A percentile compares a stretch with the other conserved stretches of the same genome.
Evolutionary conservation across 1,139 yeast species (phyloP).

Genomic region (Cylindricascospora bacillispora): DNA sequence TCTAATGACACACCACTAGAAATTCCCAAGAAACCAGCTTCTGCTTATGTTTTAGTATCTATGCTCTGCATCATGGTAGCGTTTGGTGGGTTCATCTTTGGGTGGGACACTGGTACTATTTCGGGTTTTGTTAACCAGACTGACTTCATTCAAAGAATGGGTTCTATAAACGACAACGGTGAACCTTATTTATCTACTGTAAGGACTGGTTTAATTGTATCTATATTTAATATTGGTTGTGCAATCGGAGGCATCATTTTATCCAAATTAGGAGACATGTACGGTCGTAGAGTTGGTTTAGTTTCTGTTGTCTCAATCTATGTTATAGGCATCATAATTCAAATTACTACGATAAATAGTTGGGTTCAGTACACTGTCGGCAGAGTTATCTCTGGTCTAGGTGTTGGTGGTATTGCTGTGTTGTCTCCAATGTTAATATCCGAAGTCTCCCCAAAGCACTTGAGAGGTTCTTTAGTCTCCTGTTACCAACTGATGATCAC

Average conservation of each 20-base stretch:
- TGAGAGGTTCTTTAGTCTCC: constrained; percentile 54
- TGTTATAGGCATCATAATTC: constrained; percentile 47
- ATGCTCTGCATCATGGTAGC: constrained; percentile 37
- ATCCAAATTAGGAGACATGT: constrained; percentile 39
- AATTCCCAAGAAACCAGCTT: constrained; percentile 34
- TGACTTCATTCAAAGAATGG: constrained; percentile 40
- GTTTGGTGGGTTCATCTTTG: constrained; percentile 59
- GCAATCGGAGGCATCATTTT: constrained; percentile 47
- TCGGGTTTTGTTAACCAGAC: constrained; percentile 66
- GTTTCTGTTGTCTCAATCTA: constrained; percentile 41
- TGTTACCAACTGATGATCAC: constrained; percentile 53
- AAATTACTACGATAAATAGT: constrained; percentile 34
- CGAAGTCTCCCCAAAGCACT: constrained; percentile 51
- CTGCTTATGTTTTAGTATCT: constrained; percentile 35
- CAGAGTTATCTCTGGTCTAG: constrained; percentile 48
- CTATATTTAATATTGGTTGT: constrained; percentile 56
- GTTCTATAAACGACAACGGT: constrained; percentile 35
- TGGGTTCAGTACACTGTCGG: constrained; percentile 45
- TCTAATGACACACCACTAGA: constrained; percentile 10
- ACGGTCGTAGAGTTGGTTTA: constrained; percentile 48
- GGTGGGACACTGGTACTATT: constrained; percentile 73
- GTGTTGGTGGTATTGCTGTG: constrained; percentile 51
- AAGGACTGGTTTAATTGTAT: constrained; percentile 47
- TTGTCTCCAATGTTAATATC: constrained; percentile 50
- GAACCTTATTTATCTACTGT: constrained; percentile 32